A percentile compares a stretch with the other conserved stretches of the same genome.
Conservation (phyloP, 1,139 yeast genomes). For the Pichia cactophila region DNA sequence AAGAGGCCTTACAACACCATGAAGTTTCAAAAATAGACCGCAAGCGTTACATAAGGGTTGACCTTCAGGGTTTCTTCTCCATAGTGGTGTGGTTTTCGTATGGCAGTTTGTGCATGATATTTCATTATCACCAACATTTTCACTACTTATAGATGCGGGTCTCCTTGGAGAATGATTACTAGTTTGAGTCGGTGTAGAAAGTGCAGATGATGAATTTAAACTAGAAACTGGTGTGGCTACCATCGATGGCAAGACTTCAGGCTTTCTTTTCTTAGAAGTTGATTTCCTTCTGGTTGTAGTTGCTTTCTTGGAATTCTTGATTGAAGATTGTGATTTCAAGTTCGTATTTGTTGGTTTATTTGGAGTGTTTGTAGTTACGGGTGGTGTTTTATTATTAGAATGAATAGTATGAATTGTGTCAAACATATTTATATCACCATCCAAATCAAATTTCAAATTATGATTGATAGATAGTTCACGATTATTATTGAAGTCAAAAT, state of each 20-base stretch:
- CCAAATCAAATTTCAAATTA: conserved; percentile 19
- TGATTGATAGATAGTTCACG: conserved; percentile 7
- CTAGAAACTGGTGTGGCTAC: conserved; percentile 2
- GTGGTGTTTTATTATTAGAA: background rate
- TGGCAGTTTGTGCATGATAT: conserved; percentile 74
- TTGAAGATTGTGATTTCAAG: background rate
- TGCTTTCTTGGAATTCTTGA: background rate
- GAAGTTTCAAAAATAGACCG: conserved; percentile 82
- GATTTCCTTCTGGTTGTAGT: conserved; percentile 1
- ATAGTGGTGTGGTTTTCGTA: conserved; percentile 87
- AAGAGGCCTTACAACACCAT: conserved; percentile 89
- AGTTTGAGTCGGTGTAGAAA: background rate
- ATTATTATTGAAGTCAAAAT: conserved; percentile 2
- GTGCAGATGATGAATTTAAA: conserved; percentile 1
- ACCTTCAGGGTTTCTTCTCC: conserved; percentile 92
- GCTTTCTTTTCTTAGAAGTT: conserved; percentile 5
- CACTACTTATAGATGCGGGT: background rate
- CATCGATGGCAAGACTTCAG: background rate
- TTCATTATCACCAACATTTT: conserved; percentile 10
- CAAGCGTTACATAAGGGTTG: conserved; percentile 94
- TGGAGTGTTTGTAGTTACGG: background rate
- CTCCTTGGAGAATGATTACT: conserved; percentile 1
- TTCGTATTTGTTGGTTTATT: background rate
- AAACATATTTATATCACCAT: conserved; percentile 25
- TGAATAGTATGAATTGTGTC: conserved; percentile 8